Base-by-base conservation (phyloP, 257 asterid species). In the Primulina huaijiensis region DNA sequence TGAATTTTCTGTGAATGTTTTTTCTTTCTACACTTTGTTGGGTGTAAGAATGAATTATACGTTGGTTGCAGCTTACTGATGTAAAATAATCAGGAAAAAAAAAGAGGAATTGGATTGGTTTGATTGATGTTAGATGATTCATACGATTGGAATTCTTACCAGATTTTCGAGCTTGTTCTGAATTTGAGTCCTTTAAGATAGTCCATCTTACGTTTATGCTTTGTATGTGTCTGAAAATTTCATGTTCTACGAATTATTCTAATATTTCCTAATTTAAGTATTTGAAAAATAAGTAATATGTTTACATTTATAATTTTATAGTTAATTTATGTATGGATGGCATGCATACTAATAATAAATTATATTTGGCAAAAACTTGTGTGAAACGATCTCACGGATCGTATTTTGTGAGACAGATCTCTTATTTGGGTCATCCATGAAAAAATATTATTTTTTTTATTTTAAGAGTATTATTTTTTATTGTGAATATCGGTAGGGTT, bases 61-160 rank as follows among this genome's bases (percentile, higher is more conserved):
- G n/a, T 67, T 69, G 62, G 60, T 78, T 77, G 69, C 71, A 70
- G 50, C 60, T 71, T 74, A 67, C 66, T 68, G 56, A 50, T 84
- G 82, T 79, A 68, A 60, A 77, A 81, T 77, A 84, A 84, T 71
- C 75, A 74, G 67, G 70, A 65, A 34, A 75, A 17, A 31, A 31
- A 31, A 31, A 1, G 69, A 75, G 75, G 66, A 62, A 55, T 21
- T 75, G 20, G 9, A 71, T 76, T 72, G 79, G 75, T 60, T 68
- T 81, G 82, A 70, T 74, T 61, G 14, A 55, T 66, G 64, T 14
- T 34, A 50, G 61, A 52, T 38, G 38, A 50, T 68, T 56, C 43
- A 21, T 29, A 55, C 59, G 23, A 56, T 58, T 34, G 8, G 19
- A 21, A 21, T 38, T 64, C 57, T 38, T 17, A 17, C 35, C 27